Conservation (phyloP, 139 green algal species). For the Raphidocelis subcapitata region DNA sequence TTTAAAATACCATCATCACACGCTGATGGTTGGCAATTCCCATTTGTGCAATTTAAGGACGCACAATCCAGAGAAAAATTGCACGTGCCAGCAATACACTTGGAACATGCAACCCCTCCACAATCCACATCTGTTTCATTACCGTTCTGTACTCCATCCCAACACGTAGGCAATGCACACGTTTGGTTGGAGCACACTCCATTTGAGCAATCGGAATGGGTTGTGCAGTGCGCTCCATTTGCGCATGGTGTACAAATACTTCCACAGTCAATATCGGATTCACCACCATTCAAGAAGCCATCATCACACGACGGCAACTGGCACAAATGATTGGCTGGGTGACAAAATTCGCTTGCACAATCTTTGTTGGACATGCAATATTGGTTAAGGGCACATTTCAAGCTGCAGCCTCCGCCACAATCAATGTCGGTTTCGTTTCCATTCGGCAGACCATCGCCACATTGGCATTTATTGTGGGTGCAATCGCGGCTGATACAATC, state of each 20-base stretch:
- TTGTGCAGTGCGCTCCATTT: too few species aligned
- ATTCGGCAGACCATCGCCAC: neutral
- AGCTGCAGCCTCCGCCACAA: neutral
- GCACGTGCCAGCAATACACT: too few species aligned
- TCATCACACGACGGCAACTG: neutral
- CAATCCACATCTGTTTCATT: neutral
- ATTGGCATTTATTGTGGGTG: neutral
- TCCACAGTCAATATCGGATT: too few species aligned
- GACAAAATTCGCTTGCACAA: too few species aligned
- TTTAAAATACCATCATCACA: too few species aligned
- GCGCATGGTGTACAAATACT: too few species aligned
- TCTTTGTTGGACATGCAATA: neutral
- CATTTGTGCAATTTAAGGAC: too few species aligned
- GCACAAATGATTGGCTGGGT: neutral
- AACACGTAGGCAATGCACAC: neutral
- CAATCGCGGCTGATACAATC: neutral
- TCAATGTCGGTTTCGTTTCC: neutral
- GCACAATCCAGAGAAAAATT: too few species aligned
- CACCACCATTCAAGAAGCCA: too few species aligned
- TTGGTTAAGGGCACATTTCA: neutral
- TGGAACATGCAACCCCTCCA: too few species aligned
- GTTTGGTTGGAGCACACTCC: neutral
- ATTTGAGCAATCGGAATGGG: neutral
- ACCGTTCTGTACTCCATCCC: neutral
- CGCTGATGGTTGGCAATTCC: too few species aligned